These are phyloP conservation scores for Vigna trinervia DNA, from an alignment of 306 rosid genomes.

Conservation along the genomic window DNA sequence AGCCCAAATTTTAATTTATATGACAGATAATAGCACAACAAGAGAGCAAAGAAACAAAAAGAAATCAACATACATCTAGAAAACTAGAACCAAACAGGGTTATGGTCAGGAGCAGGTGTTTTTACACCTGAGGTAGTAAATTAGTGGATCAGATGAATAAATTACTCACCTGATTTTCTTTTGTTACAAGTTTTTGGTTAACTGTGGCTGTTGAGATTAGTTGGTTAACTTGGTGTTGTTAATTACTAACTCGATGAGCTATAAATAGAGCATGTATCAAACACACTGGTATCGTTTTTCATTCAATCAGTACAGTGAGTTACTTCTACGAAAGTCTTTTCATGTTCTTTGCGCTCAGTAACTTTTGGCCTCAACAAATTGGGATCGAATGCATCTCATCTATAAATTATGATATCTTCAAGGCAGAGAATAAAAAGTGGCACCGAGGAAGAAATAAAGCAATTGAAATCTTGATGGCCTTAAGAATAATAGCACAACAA, in stretches of 20 bases:
- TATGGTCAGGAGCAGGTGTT: not conserved
- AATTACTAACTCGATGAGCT: not conserved
- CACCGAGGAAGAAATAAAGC: not conserved
- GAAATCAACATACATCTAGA: too few relatives aligned
- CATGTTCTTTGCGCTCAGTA: not conserved
- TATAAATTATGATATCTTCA: not conserved
- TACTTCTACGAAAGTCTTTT: not conserved
- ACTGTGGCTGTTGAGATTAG: not conserved
- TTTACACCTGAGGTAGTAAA: not conserved
- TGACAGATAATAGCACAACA: not conserved
- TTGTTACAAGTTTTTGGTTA: not conserved
- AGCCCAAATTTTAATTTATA: constrained; percentile 34
- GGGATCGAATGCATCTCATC: not conserved
- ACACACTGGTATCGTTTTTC: not conserved
- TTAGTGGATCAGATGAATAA: not conserved
- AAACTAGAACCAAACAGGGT: too few relatives aligned
- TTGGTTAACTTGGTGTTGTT: not conserved
- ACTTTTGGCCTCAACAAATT: not conserved
- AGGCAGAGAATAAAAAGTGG: not conserved
- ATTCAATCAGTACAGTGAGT: not conserved
- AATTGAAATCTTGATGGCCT: not conserved
- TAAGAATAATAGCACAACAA: not conserved
- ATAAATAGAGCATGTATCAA: not conserved
- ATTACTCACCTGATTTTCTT: not conserved
- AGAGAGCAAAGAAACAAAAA: too few relatives aligned